Evolutionary conservation across 768 basidiomycete species (phyloP).

Genomic region (Termitomyces sp.): DNA sequence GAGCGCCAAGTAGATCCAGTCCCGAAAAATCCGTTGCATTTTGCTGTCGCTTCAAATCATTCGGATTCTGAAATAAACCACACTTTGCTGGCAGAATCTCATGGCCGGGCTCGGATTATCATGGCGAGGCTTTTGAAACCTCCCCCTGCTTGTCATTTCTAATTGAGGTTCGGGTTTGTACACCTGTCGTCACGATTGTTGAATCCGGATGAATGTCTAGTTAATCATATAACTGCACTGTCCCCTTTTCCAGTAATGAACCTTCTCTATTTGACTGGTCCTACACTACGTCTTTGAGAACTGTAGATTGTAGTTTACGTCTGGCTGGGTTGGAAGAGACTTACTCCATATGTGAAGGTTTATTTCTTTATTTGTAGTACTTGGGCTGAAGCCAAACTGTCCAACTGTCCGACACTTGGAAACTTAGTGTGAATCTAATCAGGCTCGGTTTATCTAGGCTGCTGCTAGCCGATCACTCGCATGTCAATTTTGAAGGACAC

Average conservation of each 20-base stretch:
- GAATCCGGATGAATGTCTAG: too few species aligned
- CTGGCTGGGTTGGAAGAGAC: too few species aligned
- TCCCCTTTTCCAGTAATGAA: too few species aligned
- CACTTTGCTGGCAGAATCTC: not conserved
- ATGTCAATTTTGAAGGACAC: not conserved
- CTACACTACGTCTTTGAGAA: too few species aligned
- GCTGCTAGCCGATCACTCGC: not conserved
- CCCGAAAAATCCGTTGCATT: not conserved
- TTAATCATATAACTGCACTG: too few species aligned
- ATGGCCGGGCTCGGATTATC: not conserved
- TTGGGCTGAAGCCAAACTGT: too few species aligned
- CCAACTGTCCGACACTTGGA: too few species aligned
- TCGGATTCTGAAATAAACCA: not conserved
- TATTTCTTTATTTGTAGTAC: too few species aligned
- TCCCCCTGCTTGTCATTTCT: slow-evolving; percentile 10
- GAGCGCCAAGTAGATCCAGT: not conserved
- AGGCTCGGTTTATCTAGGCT: not conserved
- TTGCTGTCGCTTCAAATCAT: not conserved
- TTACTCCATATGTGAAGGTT: too few species aligned
- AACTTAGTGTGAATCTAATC: not conserved
- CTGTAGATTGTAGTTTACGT: too few species aligned
- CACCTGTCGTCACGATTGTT: not conserved
- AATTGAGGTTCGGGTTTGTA: not conserved
- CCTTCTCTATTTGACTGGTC: too few species aligned
- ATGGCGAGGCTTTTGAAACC: slow-evolving; percentile 16